Conservation (phyloP, 2,329 filamentous ascomycete genomes). For the Trematosphaeria pertusa region DNA sequence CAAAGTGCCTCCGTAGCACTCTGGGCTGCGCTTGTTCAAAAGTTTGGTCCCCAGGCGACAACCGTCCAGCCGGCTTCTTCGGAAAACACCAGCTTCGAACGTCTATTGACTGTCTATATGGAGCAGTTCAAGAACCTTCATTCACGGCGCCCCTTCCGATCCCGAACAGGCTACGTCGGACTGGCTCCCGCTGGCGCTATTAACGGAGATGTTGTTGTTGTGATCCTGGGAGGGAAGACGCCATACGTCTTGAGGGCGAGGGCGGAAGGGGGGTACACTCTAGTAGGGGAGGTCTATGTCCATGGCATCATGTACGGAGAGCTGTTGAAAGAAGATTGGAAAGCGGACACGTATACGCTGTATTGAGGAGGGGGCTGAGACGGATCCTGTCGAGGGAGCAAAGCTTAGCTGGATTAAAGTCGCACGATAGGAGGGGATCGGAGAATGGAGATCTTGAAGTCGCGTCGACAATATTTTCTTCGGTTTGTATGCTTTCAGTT, state of each 20-base stretch:
- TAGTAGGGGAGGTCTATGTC: conserved; percentile 9
- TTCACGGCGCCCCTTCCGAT: conserved; percentile 6
- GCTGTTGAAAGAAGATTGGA: background rate
- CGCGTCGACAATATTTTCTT: too few species aligned
- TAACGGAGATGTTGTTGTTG: conserved; percentile 5
- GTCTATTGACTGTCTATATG: background rate
- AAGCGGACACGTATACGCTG: conserved; percentile 1
- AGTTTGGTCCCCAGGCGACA: background rate
- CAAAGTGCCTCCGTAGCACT: background rate
- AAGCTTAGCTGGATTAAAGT: too few species aligned
- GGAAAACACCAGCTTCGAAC: background rate
- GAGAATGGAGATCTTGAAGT: too few species aligned
- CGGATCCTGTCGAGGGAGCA: too few species aligned
- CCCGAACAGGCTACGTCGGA: conserved; percentile 8
- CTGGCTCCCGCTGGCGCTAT: conserved; percentile 2
- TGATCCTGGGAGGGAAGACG: conserved; percentile 6
- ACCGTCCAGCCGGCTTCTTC: background rate
- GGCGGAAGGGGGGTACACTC: conserved; percentile 4
- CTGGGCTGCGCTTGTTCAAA: background rate
- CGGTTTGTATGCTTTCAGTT: too few species aligned
- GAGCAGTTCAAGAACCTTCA: background rate
- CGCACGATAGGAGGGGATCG: too few species aligned
- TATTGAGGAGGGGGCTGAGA: too few species aligned
- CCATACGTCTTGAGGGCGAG: conserved; percentile 5
- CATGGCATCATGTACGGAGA: conserved; percentile 13